Percentiles rank a stretch among this genome's conserved stretches.
phyloP scores from a whole-genome alignment of 768 basidiomycete species.

The Serendipita vermifera region DNA sequence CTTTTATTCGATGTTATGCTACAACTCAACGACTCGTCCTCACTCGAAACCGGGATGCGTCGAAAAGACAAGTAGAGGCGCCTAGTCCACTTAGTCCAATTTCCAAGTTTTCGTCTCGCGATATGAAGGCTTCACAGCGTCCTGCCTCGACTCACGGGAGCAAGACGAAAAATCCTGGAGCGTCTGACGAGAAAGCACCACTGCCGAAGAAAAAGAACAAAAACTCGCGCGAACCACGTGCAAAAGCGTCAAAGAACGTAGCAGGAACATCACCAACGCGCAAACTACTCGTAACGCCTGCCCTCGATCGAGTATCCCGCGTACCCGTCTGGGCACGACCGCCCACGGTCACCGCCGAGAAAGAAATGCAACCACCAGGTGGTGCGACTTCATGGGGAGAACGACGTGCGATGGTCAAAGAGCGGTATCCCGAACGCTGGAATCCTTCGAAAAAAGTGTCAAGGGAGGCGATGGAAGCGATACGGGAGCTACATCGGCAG shows the following conservation, averaged over 20 bases:
- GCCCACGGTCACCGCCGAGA: background rate
- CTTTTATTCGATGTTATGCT: too few species aligned
- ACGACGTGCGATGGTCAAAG: background rate
- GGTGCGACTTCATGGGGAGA: background rate
- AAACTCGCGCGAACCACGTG: background rate
- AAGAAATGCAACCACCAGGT: background rate
- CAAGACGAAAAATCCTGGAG: background rate
- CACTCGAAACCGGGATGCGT: too few species aligned
- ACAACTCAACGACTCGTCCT: too few species aligned
- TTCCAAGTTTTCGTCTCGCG: too few species aligned
- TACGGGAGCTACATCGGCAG: conserved; percentile 50
- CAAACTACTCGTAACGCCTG: background rate
- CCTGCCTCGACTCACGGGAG: too few species aligned
- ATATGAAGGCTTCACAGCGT: too few species aligned
- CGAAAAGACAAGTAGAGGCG: too few species aligned
- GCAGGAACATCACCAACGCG: background rate
- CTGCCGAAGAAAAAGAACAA: background rate
- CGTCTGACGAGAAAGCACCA: background rate
- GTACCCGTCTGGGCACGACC: background rate
- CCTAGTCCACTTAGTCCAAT: too few species aligned
- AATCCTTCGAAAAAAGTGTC: conserved; percentile 67
- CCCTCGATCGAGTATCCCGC: background rate
- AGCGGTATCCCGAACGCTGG: conserved; percentile 31
- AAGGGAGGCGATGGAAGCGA: conserved; percentile 69
- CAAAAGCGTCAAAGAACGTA: background rate